Evolutionary conservation across 2,329 filamentous ascomycete species (phyloP).

Genomic region (Graphilbum fragrans): DNA sequence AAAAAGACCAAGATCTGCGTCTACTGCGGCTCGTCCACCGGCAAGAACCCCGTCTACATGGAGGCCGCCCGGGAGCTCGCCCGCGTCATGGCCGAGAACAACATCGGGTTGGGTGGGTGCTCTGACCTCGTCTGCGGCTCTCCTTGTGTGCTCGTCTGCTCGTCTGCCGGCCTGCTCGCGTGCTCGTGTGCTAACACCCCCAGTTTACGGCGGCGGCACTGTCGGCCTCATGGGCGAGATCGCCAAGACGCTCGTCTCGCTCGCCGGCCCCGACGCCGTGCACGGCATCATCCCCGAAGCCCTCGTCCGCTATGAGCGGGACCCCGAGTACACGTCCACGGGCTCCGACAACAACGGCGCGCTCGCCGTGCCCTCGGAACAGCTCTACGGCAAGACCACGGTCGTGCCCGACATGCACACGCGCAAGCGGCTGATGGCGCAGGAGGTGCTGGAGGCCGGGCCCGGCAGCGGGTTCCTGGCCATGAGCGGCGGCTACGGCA

Average conservation of each 20-base stretch:
- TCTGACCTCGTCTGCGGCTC: not conserved
- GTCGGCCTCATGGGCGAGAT: conserved; percentile 93
- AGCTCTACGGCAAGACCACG: conserved; percentile 69
- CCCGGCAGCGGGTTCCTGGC: conserved; percentile 83
- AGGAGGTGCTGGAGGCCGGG: conserved; percentile 70
- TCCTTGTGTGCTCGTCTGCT: not conserved
- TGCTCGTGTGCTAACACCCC: conserved; percentile 4
- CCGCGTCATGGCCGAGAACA: conserved; percentile 57
- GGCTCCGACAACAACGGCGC: not conserved
- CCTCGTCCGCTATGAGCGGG: conserved; percentile 67
- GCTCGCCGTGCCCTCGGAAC: conserved; percentile 49
- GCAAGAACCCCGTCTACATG: conserved; percentile 62
- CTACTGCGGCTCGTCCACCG: conserved; percentile 78
- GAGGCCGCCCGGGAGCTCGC: conserved; percentile 69
- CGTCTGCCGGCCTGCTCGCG: not conserved
- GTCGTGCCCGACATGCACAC: conserved; percentile 95
- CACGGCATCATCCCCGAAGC: conserved; percentile 90
- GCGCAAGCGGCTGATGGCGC: conserved; percentile 86
- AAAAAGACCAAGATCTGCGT: conserved; percentile 66
- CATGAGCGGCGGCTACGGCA: conserved; percentile 81
- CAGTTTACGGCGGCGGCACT: conserved; percentile 90
- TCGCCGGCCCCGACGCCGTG: conserved; percentile 69
- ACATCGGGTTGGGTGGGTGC: conserved; percentile 58
- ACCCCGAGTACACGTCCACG: conserved; percentile 40
- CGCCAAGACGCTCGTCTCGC: conserved; percentile 70